Percentiles rank a stretch among this genome's conserved stretches.
Conservation (phyloP, 2,329 filamentous ascomycete species). For the Aspergillus amoenus region DNA sequence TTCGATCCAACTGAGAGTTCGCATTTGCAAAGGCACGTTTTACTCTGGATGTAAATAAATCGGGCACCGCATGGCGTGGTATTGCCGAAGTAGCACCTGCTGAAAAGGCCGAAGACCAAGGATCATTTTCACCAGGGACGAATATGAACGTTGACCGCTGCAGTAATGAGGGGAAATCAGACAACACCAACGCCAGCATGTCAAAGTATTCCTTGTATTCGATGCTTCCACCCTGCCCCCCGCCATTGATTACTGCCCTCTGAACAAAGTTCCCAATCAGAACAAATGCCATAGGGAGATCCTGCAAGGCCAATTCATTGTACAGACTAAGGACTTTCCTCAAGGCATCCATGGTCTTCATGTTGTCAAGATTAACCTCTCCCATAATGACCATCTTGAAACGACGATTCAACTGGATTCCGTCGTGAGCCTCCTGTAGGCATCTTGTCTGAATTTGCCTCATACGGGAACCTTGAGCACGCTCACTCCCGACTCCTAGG, state of each 20-base stretch:
- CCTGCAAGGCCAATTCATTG: conserved; percentile 60
- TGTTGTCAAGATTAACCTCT: conserved; percentile 82
- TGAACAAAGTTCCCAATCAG: conserved; percentile 80
- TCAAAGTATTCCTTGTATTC: conserved; percentile 98
- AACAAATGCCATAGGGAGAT: conserved; percentile 75
- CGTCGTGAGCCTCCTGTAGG: conserved; percentile 41
- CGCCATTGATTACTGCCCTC: conserved; percentile 60
- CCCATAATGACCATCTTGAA: conserved; percentile 72
- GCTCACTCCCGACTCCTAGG: conserved; percentile 84
- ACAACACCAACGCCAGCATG: conserved; percentile 74
- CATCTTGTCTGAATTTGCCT: conserved; percentile 72
- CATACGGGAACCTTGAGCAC: conserved; percentile 80
- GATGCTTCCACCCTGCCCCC: conserved; percentile 75
- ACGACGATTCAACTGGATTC: conserved; percentile 29
- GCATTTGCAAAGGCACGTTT: conserved; percentile 76
- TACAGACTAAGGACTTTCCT: conserved; percentile 76
- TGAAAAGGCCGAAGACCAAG: conserved; percentile 84
- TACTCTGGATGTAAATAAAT: conserved; percentile 85
- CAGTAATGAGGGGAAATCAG: conserved; percentile 80
- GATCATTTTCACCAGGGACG: conserved; percentile 93
- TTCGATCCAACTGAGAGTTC: conserved; percentile 65
- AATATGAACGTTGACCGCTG: conserved; percentile 83
- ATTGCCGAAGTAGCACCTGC: conserved; percentile 48
- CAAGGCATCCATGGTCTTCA: conserved; percentile 76
- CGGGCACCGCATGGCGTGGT: conserved; percentile 63